These are phyloP conservation scores for Apiosordaria backusii DNA, from an alignment of 495 filamentous ascomycete genomes.

Conservation along the genomic window DNA sequence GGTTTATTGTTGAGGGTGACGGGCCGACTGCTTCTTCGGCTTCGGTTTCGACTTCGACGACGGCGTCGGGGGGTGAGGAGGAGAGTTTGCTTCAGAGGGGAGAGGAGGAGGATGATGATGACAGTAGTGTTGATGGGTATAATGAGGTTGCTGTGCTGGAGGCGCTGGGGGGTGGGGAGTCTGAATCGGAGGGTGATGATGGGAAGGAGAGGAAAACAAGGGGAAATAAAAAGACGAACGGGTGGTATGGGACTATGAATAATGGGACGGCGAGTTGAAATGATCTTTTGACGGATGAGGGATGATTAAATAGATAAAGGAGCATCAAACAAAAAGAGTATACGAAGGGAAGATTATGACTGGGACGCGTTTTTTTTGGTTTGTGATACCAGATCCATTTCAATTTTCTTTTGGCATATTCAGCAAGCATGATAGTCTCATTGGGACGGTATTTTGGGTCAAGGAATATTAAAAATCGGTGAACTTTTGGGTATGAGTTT, in stretches of 20 bases:
- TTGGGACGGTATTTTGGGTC: background rate
- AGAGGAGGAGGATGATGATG: conserved; percentile 2
- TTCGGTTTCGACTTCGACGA: background rate
- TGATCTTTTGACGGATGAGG: background rate
- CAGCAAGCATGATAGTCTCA: background rate
- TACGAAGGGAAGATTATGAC: background rate
- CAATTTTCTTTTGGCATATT: background rate
- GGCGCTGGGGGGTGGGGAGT: background rate
- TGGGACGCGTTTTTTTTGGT: background rate
- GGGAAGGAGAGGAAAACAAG: background rate
- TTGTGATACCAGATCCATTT: background rate
- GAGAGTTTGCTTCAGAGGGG: background rate
- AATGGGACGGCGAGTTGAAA: background rate
- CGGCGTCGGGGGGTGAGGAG: background rate
- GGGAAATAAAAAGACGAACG: background rate
- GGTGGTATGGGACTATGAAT: background rate
- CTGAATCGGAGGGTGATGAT: background rate
- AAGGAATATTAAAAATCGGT: background rate
- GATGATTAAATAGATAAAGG: no score
- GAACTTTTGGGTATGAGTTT: no score
- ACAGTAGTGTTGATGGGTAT: background rate
- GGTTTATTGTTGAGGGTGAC: conserved; percentile 70
- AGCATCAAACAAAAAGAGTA: no score
- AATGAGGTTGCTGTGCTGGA: background rate
- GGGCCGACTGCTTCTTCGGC: conserved; percentile 47